A percentile compares a stretch with the other conserved stretches of the same genome.
Conservation (phyloP, 108 stramenopile species). For the Aurantiochytrium sp. region DNA sequence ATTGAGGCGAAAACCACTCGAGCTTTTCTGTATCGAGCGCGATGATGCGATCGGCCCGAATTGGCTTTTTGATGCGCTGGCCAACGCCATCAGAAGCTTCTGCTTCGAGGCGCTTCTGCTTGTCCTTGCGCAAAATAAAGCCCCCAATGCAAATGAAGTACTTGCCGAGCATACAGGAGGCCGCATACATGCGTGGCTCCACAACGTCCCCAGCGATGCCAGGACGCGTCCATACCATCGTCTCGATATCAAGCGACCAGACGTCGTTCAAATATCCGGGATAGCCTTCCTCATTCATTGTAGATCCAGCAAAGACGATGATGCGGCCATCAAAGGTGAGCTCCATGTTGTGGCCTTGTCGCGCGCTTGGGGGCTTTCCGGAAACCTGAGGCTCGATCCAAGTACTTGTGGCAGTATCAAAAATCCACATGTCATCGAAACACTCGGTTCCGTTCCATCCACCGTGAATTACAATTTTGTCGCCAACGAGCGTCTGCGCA, state of each 20-base stretch:
- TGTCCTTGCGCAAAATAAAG: not conserved
- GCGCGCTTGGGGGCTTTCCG: slow-evolving; percentile 36
- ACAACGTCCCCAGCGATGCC: not conserved
- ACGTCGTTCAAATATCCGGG: slow-evolving; percentile 42
- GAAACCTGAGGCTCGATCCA: slow-evolving; percentile 43
- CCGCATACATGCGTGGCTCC: not conserved
- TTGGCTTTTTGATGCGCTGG: slow-evolving; percentile 11
- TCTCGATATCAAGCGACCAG: slow-evolving; percentile 46
- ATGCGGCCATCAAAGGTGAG: slow-evolving; percentile 47
- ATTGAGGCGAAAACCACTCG: not conserved
- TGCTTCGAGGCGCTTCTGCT: not conserved
- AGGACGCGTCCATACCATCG: slow-evolving; percentile 46
- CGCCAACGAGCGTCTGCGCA: slow-evolving; percentile 44
- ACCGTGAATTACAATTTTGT: slow-evolving; percentile 58
- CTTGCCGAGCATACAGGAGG: not conserved
- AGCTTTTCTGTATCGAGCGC: not conserved
- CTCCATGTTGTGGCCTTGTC: slow-evolving; percentile 43
- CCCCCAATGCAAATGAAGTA: not conserved
- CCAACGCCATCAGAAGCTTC: not conserved
- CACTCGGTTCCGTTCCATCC: slow-evolving; percentile 57
- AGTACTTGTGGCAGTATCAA: slow-evolving; percentile 36
- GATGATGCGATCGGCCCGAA: not conserved
- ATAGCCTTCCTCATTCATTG: slow-evolving; percentile 21
- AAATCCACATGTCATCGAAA: slow-evolving; percentile 58
- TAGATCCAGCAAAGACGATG: slow-evolving; percentile 46